Percentiles rank a stretch among this genome's conserved stretches.
Evolutionary conservation across 768 basidiomycete species (phyloP).

Genomic region (Tulasnella sp.): DNA sequence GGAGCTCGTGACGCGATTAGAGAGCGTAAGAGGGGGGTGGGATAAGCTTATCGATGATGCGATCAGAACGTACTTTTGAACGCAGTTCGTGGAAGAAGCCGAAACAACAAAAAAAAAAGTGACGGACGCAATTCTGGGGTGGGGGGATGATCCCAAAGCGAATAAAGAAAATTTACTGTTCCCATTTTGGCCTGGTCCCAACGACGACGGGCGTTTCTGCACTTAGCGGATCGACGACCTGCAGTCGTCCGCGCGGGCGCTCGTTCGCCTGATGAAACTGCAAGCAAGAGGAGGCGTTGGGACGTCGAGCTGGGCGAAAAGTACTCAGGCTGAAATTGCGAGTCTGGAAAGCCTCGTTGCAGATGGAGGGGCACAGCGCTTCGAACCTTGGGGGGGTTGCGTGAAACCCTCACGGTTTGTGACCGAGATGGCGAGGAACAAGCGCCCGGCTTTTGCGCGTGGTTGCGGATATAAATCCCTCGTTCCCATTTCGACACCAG

Average conservation of each 20-base stretch:
- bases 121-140: not conserved
- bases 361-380: slow-evolving; percentile 4
- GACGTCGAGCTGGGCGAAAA: not conserved
- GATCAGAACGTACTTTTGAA: not conserved
- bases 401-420: not conserved
- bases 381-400: not conserved
- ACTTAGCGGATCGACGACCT: not conserved
- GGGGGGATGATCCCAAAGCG: not conserved
- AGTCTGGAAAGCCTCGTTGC: not conserved
- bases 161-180: not conserved
- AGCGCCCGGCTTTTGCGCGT: slow-evolving; percentile 3
- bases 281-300: not conserved
- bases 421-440: slow-evolving; percentile 7
- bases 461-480: slow-evolving; percentile 4
- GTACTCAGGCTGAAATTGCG: not conserved
- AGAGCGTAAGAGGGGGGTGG: not conserved
- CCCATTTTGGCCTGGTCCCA: not conserved
- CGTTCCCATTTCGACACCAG: not conserved
- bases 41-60: slow-evolving; percentile 9
- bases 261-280: not conserved
- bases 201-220: not conserved
- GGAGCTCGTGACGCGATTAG: slow-evolving; percentile 2
- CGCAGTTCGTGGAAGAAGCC: slow-evolving; percentile 7
- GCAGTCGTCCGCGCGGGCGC: not conserved
- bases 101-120: not conserved